phyloP scores from a whole-genome alignment of 805 yeast species.

The Teunomyces panamensis region DNA sequence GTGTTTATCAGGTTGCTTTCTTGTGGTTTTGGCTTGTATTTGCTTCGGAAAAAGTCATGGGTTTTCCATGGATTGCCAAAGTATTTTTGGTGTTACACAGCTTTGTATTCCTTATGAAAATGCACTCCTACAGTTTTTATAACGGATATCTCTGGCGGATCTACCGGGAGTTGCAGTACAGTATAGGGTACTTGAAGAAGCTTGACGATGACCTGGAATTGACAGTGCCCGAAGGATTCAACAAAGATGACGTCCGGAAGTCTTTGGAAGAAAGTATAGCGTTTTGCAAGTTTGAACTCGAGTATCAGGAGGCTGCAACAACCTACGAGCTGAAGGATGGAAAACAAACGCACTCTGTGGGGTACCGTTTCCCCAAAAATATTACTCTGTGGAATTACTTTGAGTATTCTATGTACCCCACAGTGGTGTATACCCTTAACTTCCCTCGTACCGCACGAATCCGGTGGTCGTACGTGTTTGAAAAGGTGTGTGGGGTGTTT shows the following conservation, averaged over 20 bases:
- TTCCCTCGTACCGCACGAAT: conserved; percentile 74
- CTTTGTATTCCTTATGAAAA: conserved; percentile 86
- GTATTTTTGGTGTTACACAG: conserved; percentile 83
- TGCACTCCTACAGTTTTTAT: conserved; percentile 89
- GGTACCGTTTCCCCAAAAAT: conserved; percentile 65
- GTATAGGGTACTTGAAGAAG: conserved; percentile 43
- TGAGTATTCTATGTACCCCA: conserved; percentile 83
- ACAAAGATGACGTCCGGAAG: conserved; percentile 5
- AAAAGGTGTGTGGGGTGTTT: conserved; percentile 75
- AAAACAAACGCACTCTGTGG: neutral
- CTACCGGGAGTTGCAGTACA: conserved; percentile 49
- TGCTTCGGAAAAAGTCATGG: conserved; percentile 45
- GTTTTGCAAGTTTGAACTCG: conserved; percentile 73
- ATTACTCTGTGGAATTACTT: conserved; percentile 66
- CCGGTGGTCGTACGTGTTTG: conserved; percentile 64
- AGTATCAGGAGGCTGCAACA: conserved; percentile 46
- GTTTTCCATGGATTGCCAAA: conserved; percentile 86
- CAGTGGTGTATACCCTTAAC: conserved; percentile 76
- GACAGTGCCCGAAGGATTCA: conserved; percentile 2
- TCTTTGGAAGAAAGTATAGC: conserved; percentile 44
- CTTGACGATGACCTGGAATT: conserved; percentile 26
- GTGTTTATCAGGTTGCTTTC: conserved; percentile 51
- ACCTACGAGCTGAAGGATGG: conserved; percentile 8
- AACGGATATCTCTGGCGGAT: conserved; percentile 86
- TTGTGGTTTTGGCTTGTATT: conserved; percentile 52